Conservation (phyloP, 2,329 filamentous ascomycete species). For the Cryphonectria parasitica region DNA sequence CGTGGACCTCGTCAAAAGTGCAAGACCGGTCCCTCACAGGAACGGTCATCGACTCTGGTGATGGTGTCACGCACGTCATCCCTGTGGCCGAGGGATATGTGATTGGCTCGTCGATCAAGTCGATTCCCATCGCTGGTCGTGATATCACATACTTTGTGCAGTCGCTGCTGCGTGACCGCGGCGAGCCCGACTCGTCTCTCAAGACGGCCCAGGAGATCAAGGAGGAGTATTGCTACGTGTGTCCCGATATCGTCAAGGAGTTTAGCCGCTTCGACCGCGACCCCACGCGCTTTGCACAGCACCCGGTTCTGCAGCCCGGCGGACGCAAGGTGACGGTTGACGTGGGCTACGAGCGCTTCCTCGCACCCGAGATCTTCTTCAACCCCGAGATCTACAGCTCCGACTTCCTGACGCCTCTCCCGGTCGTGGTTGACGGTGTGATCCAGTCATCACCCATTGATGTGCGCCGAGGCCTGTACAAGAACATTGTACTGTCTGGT, state of each 20-base stretch:
- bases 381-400: constrained; percentile 99
- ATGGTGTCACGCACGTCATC: constrained; percentile 98
- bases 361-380: constrained; percentile 99
- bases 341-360: constrained; percentile 95
- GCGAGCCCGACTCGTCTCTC: constrained; percentile 93
- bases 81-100: constrained; percentile 98
- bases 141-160: constrained; percentile 99
- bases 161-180: constrained; percentile 90
- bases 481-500: constrained; percentile 98
- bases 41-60: constrained; percentile 97
- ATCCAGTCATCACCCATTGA: constrained; percentile 98
- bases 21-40: constrained; percentile 94
- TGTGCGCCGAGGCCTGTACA: constrained; percentile 94
- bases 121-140: constrained; percentile 94
- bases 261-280: constrained; percentile 94
- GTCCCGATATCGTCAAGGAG: constrained; percentile 98
- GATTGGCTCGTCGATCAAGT: constrained; percentile 98
- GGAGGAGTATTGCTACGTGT: constrained; percentile 98
- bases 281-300: constrained; percentile 86
- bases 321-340: constrained; percentile 86
- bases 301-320: constrained; percentile 83
- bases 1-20: constrained; percentile 98
- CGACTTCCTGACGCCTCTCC: constrained; percentile 94
- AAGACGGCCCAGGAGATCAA: constrained; percentile 99
- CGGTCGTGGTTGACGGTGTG: constrained; percentile 91